These are phyloP conservation scores for Daphne laureola DNA, from an alignment of 441 rosid species.

Conservation along the genomic window DNA sequence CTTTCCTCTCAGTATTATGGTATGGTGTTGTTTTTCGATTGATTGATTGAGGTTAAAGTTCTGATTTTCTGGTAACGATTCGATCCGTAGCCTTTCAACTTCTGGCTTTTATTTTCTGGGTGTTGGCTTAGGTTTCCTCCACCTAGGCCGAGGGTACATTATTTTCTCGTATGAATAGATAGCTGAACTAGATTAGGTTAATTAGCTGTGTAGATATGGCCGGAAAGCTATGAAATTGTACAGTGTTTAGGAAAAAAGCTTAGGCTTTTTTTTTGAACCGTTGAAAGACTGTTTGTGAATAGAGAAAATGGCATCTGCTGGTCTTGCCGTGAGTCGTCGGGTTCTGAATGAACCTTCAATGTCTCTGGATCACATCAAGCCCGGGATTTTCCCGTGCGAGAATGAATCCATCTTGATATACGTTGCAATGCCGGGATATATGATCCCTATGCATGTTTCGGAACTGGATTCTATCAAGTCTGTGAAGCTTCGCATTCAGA, in stretches of 20 bases:
- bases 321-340: slow-evolving; percentile 33
- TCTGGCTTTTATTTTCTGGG: background rate
- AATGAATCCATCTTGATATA: slow-evolving; percentile 53
- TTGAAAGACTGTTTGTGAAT: background rate
- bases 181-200: background rate
- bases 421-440: slow-evolving; percentile 29
- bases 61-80: background rate
- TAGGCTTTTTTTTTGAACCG: slow-evolving; percentile 9
- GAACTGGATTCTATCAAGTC: slow-evolving; percentile 64
- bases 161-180: background rate
- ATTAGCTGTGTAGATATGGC: slow-evolving; percentile 5
- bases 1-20: too few relatives aligned
- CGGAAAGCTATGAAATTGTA: slow-evolving; percentile 1
- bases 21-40: background rate
- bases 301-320: slow-evolving; percentile 44
- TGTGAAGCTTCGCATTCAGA: slow-evolving; percentile 62
- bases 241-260: slow-evolving; percentile 8
- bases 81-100: slow-evolving; percentile 3
- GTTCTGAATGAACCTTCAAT: slow-evolving; percentile 30
- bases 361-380: slow-evolving; percentile 18
- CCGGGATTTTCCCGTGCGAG: slow-evolving; percentile 13
- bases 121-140: background rate
- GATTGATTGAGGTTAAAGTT: slow-evolving; percentile 8
- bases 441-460: slow-evolving; percentile 50
- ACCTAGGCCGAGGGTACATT: background rate